Base-by-base conservation (phyloP, 495 filamentous ascomycete genomes). In the Xylaria longipes region DNA sequence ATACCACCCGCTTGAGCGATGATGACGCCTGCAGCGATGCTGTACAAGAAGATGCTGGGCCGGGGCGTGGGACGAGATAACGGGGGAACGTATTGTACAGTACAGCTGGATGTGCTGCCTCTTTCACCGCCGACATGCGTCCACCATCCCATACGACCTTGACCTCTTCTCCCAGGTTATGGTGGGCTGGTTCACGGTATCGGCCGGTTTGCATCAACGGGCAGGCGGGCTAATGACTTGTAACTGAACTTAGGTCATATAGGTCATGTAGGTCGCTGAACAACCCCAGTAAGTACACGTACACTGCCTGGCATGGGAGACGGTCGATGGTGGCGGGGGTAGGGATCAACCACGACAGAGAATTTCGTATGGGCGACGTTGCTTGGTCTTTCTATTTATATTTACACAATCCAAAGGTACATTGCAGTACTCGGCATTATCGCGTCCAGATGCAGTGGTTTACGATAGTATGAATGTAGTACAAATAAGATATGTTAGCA, bases 141-240 rank as follows among this genome's bases (percentile, higher is more conserved):
- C 58, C 43, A 58, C 60, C 67, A 46, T 69, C 56, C 39, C 56
- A 48, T 25, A 41, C 58, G 33, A 25, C 48, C 54, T 69, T 45
- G 33, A 25, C 48, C 54, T 69, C 60, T 25, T 29, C 33, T 31
- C 33, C 31, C 37, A 43, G n/a, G 20, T 22, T n/a, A 31, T 65
- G 62, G 65, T 67, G 65, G 65, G 48, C 48, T 67, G 65, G 48
- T 56, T 48, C 48, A 67, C 48, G 65, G 46, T 56, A 56, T 41
- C 33, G 65, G 31, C 65, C 65, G 65, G n/a, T 56, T 67, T 67
- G 46, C 48, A 67, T 56, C 65, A 35, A 67, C 65, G 48, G 65
- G 33, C 8, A 39, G 33, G 31, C 65, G 35, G 65, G 48, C 48
- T 41, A 67, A 67, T 67, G 65, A 67, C 65, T 67, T 56, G 63